These are phyloP conservation scores for Kluyveromyces marxianus DNA, from an alignment of 1,139 yeast genomes.

Conservation along the genomic window DNA sequence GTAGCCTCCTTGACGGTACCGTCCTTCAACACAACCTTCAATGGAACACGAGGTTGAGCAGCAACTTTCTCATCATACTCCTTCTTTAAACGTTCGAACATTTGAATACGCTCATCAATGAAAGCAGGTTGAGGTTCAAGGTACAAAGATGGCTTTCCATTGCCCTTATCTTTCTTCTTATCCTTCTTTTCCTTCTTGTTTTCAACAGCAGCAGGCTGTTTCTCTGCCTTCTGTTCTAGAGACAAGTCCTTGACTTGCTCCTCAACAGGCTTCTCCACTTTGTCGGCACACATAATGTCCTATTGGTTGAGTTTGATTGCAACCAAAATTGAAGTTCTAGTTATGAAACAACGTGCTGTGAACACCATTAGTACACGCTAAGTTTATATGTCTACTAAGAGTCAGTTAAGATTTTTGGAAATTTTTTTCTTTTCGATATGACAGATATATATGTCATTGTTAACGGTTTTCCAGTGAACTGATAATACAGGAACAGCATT, in stretches of 20 bases:
- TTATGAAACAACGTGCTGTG: neutral
- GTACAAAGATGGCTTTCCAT: conserved; percentile 37
- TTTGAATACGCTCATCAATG: conserved; percentile 65
- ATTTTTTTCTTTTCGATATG: neutral
- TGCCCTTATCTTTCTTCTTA: conserved; percentile 28
- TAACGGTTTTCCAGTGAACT: neutral
- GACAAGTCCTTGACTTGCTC: conserved; percentile 50
- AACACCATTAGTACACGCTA: neutral
- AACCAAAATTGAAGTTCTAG: neutral
- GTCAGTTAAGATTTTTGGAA: neutral
- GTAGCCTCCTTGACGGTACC: conserved; percentile 73
- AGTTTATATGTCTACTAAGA: neutral
- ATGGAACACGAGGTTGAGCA: conserved; percentile 50
- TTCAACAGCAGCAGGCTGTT: neutral
- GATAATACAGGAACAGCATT: too few relatives aligned
- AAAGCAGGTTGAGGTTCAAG: conserved; percentile 76
- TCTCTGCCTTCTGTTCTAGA: conserved; percentile 19
- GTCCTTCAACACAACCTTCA: conserved; percentile 78
- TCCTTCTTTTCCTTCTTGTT: conserved; percentile 27
- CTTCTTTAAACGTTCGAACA: conserved; percentile 76
- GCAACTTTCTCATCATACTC: conserved; percentile 70
- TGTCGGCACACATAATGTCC: conserved; percentile 15
- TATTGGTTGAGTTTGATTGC: neutral
- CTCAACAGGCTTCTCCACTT: conserved; percentile 36
- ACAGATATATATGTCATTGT: neutral